phyloP scores from a whole-genome alignment of 352 stramenopile species.

The Phytophthora tentaculata region DNA sequence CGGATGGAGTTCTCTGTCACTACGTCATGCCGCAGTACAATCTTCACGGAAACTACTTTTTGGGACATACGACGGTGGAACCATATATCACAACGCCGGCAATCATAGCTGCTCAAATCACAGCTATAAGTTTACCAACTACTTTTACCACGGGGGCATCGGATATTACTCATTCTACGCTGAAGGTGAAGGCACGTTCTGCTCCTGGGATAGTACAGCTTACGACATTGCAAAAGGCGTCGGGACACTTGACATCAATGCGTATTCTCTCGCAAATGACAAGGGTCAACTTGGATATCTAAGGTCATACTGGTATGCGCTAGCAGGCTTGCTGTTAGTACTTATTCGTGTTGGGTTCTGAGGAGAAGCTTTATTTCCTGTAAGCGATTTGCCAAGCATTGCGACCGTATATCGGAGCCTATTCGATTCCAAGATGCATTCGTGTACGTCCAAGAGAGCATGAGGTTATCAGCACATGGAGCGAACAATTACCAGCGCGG shows the following conservation, averaged over 20 bases:
- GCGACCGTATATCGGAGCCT: not conserved
- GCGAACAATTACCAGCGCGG: conserved; percentile 23
- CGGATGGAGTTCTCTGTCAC: conserved; percentile 8
- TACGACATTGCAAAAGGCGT: conserved; percentile 20
- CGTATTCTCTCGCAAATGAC: conserved; percentile 2
- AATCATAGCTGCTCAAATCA: not conserved
- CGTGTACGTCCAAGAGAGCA: conserved; percentile 26
- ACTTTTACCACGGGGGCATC: conserved; percentile 17
- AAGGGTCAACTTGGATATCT: not conserved
- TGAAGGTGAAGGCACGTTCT: conserved; percentile 26
- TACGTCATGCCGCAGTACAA: conserved; percentile 23
- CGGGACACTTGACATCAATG: conserved; percentile 24
- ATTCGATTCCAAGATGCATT: conserved; percentile 14
- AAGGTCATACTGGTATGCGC: conserved; percentile 22
- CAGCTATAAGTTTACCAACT: conserved; percentile 3
- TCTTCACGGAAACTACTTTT: conserved; percentile 10
- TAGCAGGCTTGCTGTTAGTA: conserved; percentile 3
- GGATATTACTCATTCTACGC: conserved; percentile 16
- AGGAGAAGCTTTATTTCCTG: not conserved
- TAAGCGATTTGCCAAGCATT: not conserved
- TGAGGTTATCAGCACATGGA: conserved; percentile 12
- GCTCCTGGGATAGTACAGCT: conserved; percentile 9
- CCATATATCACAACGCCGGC: conserved; percentile 5
- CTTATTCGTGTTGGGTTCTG: not conserved
- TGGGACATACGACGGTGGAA: conserved; percentile 5